Conservation (phyloP, 371 early-diverging fungal species). For the Choanephora cucurbitarum region DNA sequence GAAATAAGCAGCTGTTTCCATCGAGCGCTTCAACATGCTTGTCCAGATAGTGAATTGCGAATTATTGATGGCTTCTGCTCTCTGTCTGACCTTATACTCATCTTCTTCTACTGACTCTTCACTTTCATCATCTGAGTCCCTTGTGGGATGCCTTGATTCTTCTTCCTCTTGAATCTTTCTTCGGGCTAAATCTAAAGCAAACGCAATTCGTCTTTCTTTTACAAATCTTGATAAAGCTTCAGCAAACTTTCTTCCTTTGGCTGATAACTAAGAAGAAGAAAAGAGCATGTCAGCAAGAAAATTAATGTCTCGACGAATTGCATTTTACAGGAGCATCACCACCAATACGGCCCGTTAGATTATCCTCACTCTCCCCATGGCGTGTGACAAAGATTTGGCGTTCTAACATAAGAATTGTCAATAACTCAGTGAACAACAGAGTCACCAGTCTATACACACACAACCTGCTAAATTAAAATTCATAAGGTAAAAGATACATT, state of each 20-base stretch:
- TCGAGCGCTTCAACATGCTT: slow-evolving; percentile 70
- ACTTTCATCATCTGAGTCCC: slow-evolving; percentile 32
- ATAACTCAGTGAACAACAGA: no score
- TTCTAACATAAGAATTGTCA: no score
- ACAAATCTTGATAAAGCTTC: slow-evolving; percentile 70
- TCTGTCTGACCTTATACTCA: slow-evolving; percentile 23
- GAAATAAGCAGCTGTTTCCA: slow-evolving; percentile 71
- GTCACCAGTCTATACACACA: no score
- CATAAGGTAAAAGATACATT: slow-evolving; percentile 89
- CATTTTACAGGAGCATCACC: slow-evolving; percentile 80
- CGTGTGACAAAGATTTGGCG: slow-evolving; percentile 81
- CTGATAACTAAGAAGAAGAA: slow-evolving; percentile 47
- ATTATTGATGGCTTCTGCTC: slow-evolving; percentile 35
- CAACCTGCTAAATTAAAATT: slow-evolving; percentile 66
- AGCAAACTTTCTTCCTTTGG: slow-evolving; percentile 63
- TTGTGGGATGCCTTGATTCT: slow-evolving; percentile 29
- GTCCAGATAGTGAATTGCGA: slow-evolving; percentile 73
- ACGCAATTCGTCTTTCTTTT: slow-evolving; percentile 40
- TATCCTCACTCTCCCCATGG: slow-evolving; percentile 78
- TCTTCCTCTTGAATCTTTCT: slow-evolving; percentile 35
- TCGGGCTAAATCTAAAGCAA: slow-evolving; percentile 39
- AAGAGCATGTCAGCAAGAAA: not conserved
- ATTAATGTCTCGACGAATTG: not conserved
- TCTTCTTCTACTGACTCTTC: slow-evolving; percentile 11
- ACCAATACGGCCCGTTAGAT: slow-evolving; percentile 57